Percentiles rank a stretch among this genome's conserved stretches.
Conservation (phyloP, 306 rosid genomes). For the Macrotyloma uniflorum region DNA sequence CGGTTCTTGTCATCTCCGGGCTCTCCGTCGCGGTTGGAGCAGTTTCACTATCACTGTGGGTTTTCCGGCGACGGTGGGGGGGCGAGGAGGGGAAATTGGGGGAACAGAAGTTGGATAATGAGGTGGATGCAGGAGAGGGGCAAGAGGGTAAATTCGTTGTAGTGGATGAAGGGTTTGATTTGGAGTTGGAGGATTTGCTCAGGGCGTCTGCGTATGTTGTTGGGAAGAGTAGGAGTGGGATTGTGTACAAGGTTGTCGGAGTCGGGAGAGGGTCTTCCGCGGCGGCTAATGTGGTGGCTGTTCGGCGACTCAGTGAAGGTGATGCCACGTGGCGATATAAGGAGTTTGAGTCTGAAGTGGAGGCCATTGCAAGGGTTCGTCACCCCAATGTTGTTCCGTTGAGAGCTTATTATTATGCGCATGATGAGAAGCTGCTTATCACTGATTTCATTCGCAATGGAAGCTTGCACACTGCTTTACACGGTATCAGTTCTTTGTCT, state of each 20-base stretch:
- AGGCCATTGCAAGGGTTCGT: constrained; percentile 69
- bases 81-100: constrained; percentile 50
- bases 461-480: constrained; percentile 65
- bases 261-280: constrained; percentile 47
- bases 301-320: constrained; percentile 70
- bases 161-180: constrained; percentile 66
- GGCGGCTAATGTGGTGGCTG: constrained; percentile 63
- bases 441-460: constrained; percentile 81
- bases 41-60: constrained; percentile 59
- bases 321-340: constrained; percentile 75
- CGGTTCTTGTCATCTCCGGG: constrained; percentile 57
- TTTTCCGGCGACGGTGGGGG: constrained; percentile 52
- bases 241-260: constrained; percentile 75
- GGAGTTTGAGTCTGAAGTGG: constrained; percentile 77
- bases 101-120: constrained; percentile 24
- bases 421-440: constrained; percentile 72
- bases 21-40: constrained; percentile 54
- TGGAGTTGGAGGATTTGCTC: constrained; percentile 80
- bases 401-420: constrained; percentile 78
- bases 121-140: constrained; percentile 51
- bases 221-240: constrained; percentile 84
- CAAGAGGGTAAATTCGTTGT: constrained; percentile 71
- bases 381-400: constrained; percentile 73
- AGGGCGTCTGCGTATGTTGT: constrained; percentile 92
- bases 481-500: constrained; percentile 49